Evolutionary conservation across 495 filamentous ascomycete genomes (phyloP).

Genomic region (Aspergillus baeticus): DNA sequence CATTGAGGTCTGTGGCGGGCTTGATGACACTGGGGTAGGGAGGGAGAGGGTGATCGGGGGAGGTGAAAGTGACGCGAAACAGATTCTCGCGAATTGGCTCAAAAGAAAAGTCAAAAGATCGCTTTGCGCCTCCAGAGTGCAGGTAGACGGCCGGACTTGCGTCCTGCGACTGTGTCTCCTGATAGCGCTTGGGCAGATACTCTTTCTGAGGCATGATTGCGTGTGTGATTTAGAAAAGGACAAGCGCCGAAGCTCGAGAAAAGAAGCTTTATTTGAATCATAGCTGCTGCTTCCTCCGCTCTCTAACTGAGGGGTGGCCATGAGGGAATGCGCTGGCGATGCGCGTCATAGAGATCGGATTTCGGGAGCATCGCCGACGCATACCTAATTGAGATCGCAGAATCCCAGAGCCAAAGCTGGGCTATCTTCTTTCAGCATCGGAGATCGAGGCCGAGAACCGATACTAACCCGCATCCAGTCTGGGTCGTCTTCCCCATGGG

Average conservation of each 20-base stretch:
- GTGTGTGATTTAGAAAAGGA: too few species aligned
- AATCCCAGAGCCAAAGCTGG: not conserved
- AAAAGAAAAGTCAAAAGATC: conserved; percentile 54
- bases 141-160: conserved; percentile 36
- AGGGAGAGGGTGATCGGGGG: conserved; percentile 53
- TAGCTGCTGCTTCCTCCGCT: not conserved
- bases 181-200: conserved; percentile 42
- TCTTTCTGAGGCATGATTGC: conserved; percentile 57
- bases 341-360: conserved; percentile 21
- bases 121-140: conserved; percentile 35
- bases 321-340: not conserved
- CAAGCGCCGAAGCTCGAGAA: not conserved
- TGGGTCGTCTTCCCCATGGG: not conserved
- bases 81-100: conserved; percentile 57
- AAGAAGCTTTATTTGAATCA: conserved; percentile 32
- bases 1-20: conserved; percentile 36
- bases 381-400: not conserved
- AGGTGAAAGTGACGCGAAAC: conserved; percentile 65
- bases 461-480: conserved; percentile 4
- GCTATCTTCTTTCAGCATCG: conserved; percentile 14
- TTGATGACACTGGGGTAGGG: conserved; percentile 57
- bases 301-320: not conserved
- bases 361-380: conserved; percentile 34
- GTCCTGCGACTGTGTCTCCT: conserved; percentile 23
- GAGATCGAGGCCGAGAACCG: conserved; percentile 25